Conservation (phyloP, 164 flowering plant genomes). For the Macadamia tetraphylla region DNA sequence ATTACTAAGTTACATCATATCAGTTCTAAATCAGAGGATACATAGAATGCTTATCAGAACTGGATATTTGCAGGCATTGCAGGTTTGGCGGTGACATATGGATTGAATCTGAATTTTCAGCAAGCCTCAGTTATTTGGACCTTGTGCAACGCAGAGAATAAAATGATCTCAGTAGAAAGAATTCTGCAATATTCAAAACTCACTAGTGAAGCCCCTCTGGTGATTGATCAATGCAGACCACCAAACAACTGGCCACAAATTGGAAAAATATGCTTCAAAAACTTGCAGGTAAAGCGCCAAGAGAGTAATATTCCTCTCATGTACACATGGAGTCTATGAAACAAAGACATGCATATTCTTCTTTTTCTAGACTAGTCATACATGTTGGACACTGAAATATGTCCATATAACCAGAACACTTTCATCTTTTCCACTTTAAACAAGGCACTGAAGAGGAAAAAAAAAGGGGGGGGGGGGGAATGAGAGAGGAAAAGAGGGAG, state of each 20-base stretch:
- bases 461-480: too few relatives aligned
- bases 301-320: too few relatives aligned
- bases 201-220: constrained; percentile 2
- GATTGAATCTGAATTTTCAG: neutral
- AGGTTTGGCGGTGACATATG: constrained; percentile 3
- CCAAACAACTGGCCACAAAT: constrained; percentile 2
- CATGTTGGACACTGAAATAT: too few relatives aligned
- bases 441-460: too few relatives aligned
- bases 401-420: too few relatives aligned
- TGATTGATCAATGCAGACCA: constrained; percentile 3
- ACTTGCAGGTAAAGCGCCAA: neutral
- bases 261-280: constrained; percentile 6
- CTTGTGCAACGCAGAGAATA: constrained; percentile 3
- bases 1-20: neutral
- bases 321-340: too few relatives aligned
- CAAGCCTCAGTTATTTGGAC: constrained; percentile 5
- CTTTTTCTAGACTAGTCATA: too few relatives aligned
- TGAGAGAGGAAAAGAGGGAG: too few relatives aligned
- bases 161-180: constrained; percentile 5
- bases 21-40: neutral
- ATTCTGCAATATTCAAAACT: constrained; percentile 4
- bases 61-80: constrained; percentile 3
- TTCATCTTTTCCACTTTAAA: too few relatives aligned
- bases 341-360: too few relatives aligned
- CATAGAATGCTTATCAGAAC: neutral